Base-by-base conservation (phyloP, 2,329 filamentous ascomycete genomes). In the Esteya vermicola region DNA sequence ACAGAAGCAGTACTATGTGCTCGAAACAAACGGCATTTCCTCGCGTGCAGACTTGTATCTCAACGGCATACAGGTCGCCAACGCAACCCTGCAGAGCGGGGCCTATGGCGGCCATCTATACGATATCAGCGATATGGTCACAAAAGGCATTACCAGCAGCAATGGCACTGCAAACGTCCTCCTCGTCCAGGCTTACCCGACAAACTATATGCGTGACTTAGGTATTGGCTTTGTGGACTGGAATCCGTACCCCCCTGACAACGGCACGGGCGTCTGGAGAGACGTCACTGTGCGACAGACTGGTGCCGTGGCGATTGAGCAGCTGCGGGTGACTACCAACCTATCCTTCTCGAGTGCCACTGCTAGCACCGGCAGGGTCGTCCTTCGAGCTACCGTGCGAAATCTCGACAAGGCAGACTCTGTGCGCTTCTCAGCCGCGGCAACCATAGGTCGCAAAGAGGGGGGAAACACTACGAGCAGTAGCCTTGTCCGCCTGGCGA, bases 191-290 rank as follows among this genome's bases (percentile, higher is more conserved):
- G 68, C 64, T 0, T 64, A 76, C 45, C 73, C 74, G 0, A 77
- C 74, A 0, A 60, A 74, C 45, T 78, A 77, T 50, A 61, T 69
- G 14, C 62, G 67, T 20, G 72, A 79, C 44, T 65, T 79, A 39
- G 72, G 67, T 0, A 54, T 75, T 9, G 71, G 71, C 0, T 78
- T 75, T 41, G 65, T 73, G 1, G 73, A 78, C 48, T 78, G 74
- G 73, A 77, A 77, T 40, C 72, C 72, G 0, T 67, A 68, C 40
- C 71, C 74, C 0, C 64, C 70, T 0, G 75, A 79, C 50, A 77
- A 78, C 35, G 74, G 74, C 3, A 76, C 72, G 0, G 75, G 75
- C 0, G 58, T 80, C 9, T 80, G 75, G 75, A 62, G 75, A 6
- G 59, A 77, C 32, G 58, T 79, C 2, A 62, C 65, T 26, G 40